phyloP scores from a whole-genome alignment of 768 basidiomycete genomes.

The Lepiota venenata region DNA sequence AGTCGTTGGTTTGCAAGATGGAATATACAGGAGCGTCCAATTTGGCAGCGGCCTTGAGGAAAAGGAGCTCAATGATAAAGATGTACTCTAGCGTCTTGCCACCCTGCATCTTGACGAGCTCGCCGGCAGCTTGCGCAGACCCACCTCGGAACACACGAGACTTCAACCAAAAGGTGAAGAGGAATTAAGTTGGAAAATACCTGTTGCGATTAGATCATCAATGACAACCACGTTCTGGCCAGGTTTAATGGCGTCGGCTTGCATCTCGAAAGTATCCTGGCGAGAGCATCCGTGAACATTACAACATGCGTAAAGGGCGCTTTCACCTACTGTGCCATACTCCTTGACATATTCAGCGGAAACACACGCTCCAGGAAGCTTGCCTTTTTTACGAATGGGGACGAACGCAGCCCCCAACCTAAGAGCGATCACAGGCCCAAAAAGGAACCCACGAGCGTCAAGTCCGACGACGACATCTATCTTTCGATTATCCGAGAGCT shows the following conservation, averaged over 20 bases:
- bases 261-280: constrained; percentile 96
- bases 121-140: constrained; percentile 89
- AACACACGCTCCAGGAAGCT: constrained; percentile 86
- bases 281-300: neutral
- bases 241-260: constrained; percentile 75
- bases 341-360: constrained; percentile 85
- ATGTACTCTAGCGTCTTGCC: constrained; percentile 89
- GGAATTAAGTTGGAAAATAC: constrained; percentile 34
- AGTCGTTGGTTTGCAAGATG: constrained; percentile 76
- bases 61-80: constrained; percentile 84
- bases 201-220: constrained; percentile 96
- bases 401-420: constrained; percentile 93
- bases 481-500: constrained; percentile 54
- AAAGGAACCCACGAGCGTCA: constrained; percentile 93
- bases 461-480: constrained; percentile 93
- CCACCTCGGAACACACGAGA: constrained; percentile 54
- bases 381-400: constrained; percentile 91
- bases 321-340: constrained; percentile 70
- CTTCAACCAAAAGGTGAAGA: neutral
- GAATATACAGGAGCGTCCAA: constrained; percentile 89
- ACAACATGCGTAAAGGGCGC: neutral
- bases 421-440: constrained; percentile 90
- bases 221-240: constrained; percentile 86
- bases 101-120: constrained; percentile 79
- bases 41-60: constrained; percentile 71